Base-by-base conservation (phyloP, 2,329 filamentous ascomycete genomes). In the Phialophora chinensis region DNA sequence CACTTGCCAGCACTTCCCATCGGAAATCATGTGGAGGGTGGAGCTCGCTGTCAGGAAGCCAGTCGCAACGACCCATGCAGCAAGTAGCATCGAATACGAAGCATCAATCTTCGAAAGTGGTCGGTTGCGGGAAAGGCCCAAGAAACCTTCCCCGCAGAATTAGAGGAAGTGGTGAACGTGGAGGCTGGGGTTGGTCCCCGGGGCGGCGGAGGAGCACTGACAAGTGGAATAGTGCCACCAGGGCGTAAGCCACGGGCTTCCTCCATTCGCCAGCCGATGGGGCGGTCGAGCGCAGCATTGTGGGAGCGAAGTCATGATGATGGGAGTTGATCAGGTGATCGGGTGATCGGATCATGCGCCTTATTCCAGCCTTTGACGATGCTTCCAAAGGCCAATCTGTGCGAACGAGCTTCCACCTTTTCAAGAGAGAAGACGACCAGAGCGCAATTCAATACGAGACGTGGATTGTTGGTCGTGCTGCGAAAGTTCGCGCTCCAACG, bases 11-110 rank as follows among this genome's bases (percentile, higher is more conserved):
- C 38, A 8, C n/a, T 52, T 23, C 38, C 31, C 63, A n/a, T 44
- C 8, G 50, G 63, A 54, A 25, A 57, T 33, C 38, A 66, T 33
- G 61, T 60, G 63, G 63, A 62, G 60, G 38, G 58, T 62, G 63
- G 58, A 66, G 63, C 53, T 49, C 20, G n/a, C 11, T 17, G 44
- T 14, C 38, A 31, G 31, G 10, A 52, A 55, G 53, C 53, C 53
- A 31, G 25, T 20, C 29, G n/a, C 27, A 6, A 29, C n/a, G 1
- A n/a, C 25, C 23, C 29, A 55, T 20, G 25, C 53, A 17, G 29
- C 53, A n/a, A 20, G 29, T 23, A 29, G 25, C 53, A 31, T 55
- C 29, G 29, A 38, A 58, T 63, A 58, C 54, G 61, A 63, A 14
- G 57, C 25, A 31, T 12, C 53, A 55, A 55, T 55, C 53, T 55